Base-by-base conservation (phyloP, 202 grass and related monocot species). In the Setaria viridis region DNA sequence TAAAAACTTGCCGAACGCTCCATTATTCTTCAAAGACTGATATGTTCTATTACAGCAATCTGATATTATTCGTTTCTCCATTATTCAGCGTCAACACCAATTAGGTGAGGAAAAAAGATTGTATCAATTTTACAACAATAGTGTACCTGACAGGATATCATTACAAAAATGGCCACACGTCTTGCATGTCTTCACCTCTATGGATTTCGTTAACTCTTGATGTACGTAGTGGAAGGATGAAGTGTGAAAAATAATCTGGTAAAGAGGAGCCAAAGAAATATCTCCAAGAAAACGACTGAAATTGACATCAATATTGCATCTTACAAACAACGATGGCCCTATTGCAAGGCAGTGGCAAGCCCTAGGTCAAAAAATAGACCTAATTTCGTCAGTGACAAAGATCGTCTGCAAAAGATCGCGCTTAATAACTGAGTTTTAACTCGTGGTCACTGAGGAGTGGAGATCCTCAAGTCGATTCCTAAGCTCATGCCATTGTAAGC, bases 401-500 rank as follows among this genome's bases (percentile, higher is more conserved):
- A 8, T 39, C 4, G 6, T 64, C 62, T 6, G 66, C 4, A 19
- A 21, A 47, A 49, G 25, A 63, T 41, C 0, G 2, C 46, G 67
- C 59, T 74, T 46, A 35, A 60, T 65, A 57, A 39, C 16, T 41
- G 4, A 6, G 53, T 20, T 86, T 43, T 37, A 3, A 62, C 32
- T 71, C 30, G 47, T 16, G 39, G 33, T 94, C 76, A 84, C 37
- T 91, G 72, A 50, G 87, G 84, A 83, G 85, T 87, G 57, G 79
- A 77, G 11, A 97, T 84, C 63, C 71, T 90, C 82, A 94, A 20
- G 67, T 94, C 92, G 43, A 97, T 82, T 67, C 92, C 95, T 30
- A 97, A 86, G 78, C 85, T 94, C 85, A 97, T 91, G 69, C 92
- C 90, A 14, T 93, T 93, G 81, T 91, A 97, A 74, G 92, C 92